Evolutionary conservation across 2,329 filamentous ascomycete genomes (phyloP).

Genomic region (Penicillium sp.): DNA sequence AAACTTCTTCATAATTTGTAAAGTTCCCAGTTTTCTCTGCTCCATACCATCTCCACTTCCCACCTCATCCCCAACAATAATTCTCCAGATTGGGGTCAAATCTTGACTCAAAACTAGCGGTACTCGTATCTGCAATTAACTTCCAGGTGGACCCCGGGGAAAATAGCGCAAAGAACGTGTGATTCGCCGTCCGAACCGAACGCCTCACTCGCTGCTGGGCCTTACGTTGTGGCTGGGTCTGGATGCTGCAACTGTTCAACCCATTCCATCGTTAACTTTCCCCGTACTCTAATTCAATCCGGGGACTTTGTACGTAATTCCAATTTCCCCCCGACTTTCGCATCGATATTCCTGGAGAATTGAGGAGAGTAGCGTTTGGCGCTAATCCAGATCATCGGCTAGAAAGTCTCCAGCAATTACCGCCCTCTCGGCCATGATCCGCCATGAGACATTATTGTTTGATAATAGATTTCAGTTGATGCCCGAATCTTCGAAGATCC

Average conservation of each 20-base stretch:
- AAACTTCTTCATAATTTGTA: too few species aligned
- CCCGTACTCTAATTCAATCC: background rate
- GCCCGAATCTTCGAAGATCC: background rate
- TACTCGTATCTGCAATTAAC: too few species aligned
- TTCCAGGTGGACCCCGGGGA: background rate
- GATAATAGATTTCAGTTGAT: background rate
- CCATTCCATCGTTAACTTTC: background rate
- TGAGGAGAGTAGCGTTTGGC: background rate
- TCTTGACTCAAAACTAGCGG: background rate
- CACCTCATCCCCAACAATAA: background rate
- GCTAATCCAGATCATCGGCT: background rate
- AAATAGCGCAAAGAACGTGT: background rate
- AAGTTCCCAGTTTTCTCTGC: too few species aligned
- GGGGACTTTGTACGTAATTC: conserved; percentile 3
- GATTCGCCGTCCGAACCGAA: conserved; percentile 8
- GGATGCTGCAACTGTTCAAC: background rate
- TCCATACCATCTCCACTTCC: too few species aligned
- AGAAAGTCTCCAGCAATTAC: background rate
- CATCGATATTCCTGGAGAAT: background rate
- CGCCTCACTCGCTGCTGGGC: background rate
- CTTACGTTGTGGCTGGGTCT: background rate
- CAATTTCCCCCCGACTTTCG: background rate
- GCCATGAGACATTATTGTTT: background rate
- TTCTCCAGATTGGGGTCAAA: background rate
- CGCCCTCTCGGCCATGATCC: background rate